Conservation (phyloP, 1,284 basidiomycete species). For the Trichosporon ovoides region DNA sequence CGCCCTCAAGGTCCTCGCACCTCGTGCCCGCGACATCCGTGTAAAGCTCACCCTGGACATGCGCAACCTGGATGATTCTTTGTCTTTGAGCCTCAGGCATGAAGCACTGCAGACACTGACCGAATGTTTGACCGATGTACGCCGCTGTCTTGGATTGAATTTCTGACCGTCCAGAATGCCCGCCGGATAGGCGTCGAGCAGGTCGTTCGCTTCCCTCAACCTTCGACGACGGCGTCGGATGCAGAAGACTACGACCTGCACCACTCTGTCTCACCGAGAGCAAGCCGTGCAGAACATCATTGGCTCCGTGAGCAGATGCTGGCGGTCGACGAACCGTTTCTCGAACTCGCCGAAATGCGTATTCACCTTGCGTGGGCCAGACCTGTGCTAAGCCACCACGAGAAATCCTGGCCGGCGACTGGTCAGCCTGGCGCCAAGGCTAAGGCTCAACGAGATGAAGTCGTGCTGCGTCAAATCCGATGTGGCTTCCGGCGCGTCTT, state of each 20-base stretch:
- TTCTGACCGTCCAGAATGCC: neutral
- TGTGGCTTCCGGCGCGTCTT: constrained; percentile 19
- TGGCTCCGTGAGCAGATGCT: neutral
- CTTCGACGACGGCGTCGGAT: neutral
- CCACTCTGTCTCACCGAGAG: neutral
- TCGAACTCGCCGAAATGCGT: neutral
- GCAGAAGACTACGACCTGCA: neutral
- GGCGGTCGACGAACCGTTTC: neutral
- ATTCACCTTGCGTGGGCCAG: neutral
- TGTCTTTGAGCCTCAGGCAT: neutral
- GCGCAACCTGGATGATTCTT: neutral
- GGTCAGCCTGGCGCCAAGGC: neutral
- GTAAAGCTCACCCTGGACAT: neutral
- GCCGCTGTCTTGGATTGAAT: neutral
- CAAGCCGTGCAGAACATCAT: neutral
- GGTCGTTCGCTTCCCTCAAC: neutral
- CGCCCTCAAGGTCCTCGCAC: neutral
- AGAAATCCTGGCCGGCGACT: too few relatives aligned
- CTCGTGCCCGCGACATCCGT: neutral
- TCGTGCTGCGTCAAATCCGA: constrained; percentile 14
- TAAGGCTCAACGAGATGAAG: neutral
- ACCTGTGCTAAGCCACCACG: too few relatives aligned
- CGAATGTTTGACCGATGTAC: neutral
- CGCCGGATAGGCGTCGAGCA: neutral
- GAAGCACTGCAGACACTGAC: neutral